A percentile compares a stretch with the other conserved stretches of the same genome.
These are phyloP conservation scores for Xylaria curta DNA, from an alignment of 495 filamentous ascomycete species.

Conservation along the genomic window DNA sequence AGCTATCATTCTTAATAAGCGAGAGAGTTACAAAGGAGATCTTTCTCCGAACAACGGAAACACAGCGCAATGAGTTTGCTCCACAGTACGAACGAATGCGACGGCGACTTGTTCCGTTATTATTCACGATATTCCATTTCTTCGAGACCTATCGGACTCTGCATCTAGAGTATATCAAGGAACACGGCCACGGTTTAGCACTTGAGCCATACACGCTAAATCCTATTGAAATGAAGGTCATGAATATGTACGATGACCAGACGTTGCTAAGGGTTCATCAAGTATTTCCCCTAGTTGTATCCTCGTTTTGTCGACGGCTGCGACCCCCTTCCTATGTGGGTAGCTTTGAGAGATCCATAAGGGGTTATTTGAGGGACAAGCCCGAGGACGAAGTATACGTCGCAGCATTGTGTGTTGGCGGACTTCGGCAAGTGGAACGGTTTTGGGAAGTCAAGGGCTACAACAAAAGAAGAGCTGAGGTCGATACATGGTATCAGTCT, in stretches of 20 bases:
- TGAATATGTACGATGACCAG: slow-evolving; percentile 63
- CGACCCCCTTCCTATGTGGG: slow-evolving; percentile 64
- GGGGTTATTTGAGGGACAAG: slow-evolving; percentile 61
- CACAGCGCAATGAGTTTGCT: slow-evolving; percentile 55
- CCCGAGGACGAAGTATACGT: slow-evolving; percentile 63
- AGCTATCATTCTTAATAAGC: slow-evolving; percentile 59
- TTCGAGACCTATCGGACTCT: slow-evolving; percentile 63
- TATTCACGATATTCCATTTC: slow-evolving; percentile 65
- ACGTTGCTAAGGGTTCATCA: slow-evolving; percentile 62
- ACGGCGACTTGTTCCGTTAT: slow-evolving; percentile 58
- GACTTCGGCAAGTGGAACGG: slow-evolving; percentile 59
- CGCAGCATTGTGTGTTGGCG: slow-evolving; percentile 59
- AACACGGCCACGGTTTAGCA: slow-evolving; percentile 49
- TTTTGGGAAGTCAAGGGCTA: slow-evolving; percentile 67
- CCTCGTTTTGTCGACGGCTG: slow-evolving; percentile 61
- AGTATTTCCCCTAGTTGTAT: slow-evolving; percentile 60
- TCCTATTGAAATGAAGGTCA: slow-evolving; percentile 60
- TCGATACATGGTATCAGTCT: slow-evolving; percentile 60
- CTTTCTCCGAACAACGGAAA: slow-evolving; percentile 57
- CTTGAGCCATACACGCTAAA: slow-evolving; percentile 53
- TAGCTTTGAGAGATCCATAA: slow-evolving; percentile 60
- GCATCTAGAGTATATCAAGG: slow-evolving; percentile 58
- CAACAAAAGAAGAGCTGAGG: slow-evolving; percentile 57
- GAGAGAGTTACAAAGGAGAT: slow-evolving; percentile 64
- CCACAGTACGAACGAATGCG: slow-evolving; percentile 63